phyloP scores from a whole-genome alignment of 176 grass and related monocot species.

The Microstegium vimineum region DNA sequence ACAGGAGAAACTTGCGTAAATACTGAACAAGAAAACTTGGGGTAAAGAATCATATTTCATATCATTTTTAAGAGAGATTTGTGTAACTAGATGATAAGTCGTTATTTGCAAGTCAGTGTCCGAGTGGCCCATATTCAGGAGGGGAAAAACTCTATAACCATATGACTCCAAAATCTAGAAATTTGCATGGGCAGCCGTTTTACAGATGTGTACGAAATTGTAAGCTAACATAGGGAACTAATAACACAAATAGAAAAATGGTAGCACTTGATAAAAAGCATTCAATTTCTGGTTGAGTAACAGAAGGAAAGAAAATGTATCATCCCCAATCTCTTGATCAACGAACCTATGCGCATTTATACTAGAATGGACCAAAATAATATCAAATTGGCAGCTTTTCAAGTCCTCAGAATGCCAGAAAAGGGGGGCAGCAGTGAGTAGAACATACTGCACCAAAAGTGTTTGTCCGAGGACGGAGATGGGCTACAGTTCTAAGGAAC shows the following conservation, averaged over 20 bases:
- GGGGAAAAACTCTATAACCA: background rate
- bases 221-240: background rate
- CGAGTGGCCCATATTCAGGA: background rate
- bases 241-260: background rate
- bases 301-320: background rate
- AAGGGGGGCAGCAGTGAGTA: background rate
- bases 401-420: background rate
- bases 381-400: background rate
- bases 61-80: background rate
- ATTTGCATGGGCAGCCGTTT: background rate
- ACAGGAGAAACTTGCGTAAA: slow-evolving; percentile 13
- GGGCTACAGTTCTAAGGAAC: slow-evolving; percentile 86
- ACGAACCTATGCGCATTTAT: slow-evolving; percentile 1
- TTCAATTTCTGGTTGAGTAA: background rate
- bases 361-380: background rate
- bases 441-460: slow-evolving; percentile 89
- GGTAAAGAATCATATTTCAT: background rate
- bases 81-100: background rate
- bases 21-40: background rate
- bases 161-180: background rate
- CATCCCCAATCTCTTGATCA: slow-evolving; percentile 1
- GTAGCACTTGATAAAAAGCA: background rate
- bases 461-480: slow-evolving; percentile 97
- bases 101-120: background rate
- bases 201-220: background rate